Evolutionary conservation across 2,329 filamentous ascomycete species (phyloP), one percentile per base, ranked within the genome.

Genomic region (Daldinia sp.): DNA sequence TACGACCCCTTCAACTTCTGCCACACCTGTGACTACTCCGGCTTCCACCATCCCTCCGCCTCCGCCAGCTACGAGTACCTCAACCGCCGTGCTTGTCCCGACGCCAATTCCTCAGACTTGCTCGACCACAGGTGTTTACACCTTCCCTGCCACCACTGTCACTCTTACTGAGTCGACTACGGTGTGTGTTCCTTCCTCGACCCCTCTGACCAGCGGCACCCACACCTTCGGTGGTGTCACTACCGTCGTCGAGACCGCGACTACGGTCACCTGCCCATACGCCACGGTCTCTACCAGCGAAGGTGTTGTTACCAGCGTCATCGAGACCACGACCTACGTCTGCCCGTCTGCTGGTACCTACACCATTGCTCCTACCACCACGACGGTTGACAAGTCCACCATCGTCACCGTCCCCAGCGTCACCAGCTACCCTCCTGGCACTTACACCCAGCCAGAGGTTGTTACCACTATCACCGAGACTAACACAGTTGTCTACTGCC

Each of bases 261-360:
- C 91, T 70, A 92, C 89, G 37, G 84, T 93, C 65, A 87, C 87
- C 74, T 92, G 89, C 87, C 90, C 91, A 58, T 88, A 90, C 73
- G 90, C 91, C 73, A 89, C 89, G 67, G 86, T 88, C 74, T 84
- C 85, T 74, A 90, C 89, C 73, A 82, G 83, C 72, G 82, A 80
- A 71, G 86, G 86, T 72, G 86, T 88, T 57, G 86, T 87, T 65
- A 92, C 89, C 82, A 92, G 86, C 82, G 84, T 90, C 74, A 88
- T 93, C 76, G 83, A 87, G 81, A 88, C 84, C 74, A 93, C 91
- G 76, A 90, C 89, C 76, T 93, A 90, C 77, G 87, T 91, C 77
- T 93, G 91, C 89, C 90, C 91, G 69, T 84, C 84, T 56, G 84
- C 90, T 76, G 92, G 92, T 79, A 93, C 90, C 64, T 94, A 93